Percentiles rank a stretch among this genome's conserved stretches.
phyloP scores from a whole-genome alignment of 805 yeast species.

The Metschnikowia peoriensis region DNA sequence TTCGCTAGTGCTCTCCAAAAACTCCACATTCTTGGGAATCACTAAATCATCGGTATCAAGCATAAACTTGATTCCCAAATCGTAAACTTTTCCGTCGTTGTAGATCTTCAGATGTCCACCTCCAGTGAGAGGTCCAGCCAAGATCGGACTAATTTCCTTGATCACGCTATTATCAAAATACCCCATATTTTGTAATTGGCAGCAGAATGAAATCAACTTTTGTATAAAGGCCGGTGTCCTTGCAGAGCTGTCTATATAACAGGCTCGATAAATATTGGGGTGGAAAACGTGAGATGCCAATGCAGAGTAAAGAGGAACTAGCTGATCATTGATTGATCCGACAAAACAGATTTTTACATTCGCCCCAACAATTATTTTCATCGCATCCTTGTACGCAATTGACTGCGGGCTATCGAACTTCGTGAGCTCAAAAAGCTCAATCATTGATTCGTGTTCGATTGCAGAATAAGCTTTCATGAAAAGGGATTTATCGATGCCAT shows the following conservation, averaged over 20 bases:
- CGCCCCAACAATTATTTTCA: conserved; percentile 60
- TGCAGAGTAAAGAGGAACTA: conserved; percentile 90
- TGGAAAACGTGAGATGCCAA: conserved; percentile 78
- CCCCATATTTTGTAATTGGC: conserved; percentile 74
- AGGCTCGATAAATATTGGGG: conserved; percentile 87
- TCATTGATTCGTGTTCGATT: conserved; percentile 81
- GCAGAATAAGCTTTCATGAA: conserved; percentile 87
- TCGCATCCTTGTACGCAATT: conserved; percentile 62
- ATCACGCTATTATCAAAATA: conserved; percentile 81
- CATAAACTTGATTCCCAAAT: conserved; percentile 69
- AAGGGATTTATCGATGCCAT: conserved; percentile 80
- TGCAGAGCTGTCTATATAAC: conserved; percentile 81
- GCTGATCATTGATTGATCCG: conserved; percentile 90
- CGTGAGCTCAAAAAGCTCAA: conserved; percentile 87
- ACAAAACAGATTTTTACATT: conserved; percentile 79
- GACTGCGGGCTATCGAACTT: conserved; percentile 72
- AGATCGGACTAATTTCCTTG: conserved; percentile 63
- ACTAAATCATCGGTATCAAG: conserved; percentile 68
- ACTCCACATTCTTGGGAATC: conserved; percentile 26
- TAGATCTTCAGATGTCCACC: conserved; percentile 93
- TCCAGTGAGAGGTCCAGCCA: conserved; percentile 88
- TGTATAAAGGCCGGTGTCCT: conserved; percentile 78
- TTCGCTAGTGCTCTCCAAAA: neutral
- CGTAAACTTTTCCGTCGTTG: conserved; percentile 81
- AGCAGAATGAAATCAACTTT: conserved; percentile 68